Base-by-base conservation (phyloP, 108 stramenopile species). In the Discostella stelligeroides region DNA sequence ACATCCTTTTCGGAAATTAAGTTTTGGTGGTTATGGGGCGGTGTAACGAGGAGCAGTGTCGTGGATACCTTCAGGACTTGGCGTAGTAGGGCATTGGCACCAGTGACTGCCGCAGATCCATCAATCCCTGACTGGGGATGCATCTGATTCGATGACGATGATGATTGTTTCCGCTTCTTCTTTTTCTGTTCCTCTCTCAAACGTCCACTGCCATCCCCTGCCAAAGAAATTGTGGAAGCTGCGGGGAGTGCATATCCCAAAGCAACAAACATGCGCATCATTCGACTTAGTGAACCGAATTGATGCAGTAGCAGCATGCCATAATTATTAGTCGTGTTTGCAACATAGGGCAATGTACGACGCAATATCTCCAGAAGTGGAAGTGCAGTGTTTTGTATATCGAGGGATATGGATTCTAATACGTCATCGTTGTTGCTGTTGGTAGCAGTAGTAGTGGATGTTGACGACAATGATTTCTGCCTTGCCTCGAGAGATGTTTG, bases 361-460 rank as follows among this genome's bases (percentile, higher is more conserved):
- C 80, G 54, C 29, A 91, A 37, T 10, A 93, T 60, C 34, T 91
- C 85, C 74, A 93, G 43, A 43, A 93, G 43, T 23, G 87, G 76
- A 18, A 82, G 30, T 12, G 61, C 68, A 2, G 76, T 65, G 3
- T 49, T 62, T 62, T 68, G 68, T 15, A 72, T 2, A 6, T 66
- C 66, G 38, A 37, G 20, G 8, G 53, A 18, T 24, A 66, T 40
- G 50, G 53, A 41, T 34, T 61, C 72, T 28, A 20, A 39, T 23
- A 0, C 47, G n/a, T 28, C 49, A 7, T 23, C 67, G 48, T 39
- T 39, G 12, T 55, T 23, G 38, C 34, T 12, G 29, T 3, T 25
- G 28, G 29, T 1, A 23, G 66, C 40, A 20, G 21, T 13, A 30
- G 53, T 54, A 18, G 46, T 34, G 41, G 46, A 28, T 28, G 53